A percentile compares a stretch with the other conserved stretches of the same genome.
These are phyloP conservation scores for Fusarium scirpi DNA, from an alignment of 2,329 filamentous ascomycete species.

Conservation along the genomic window DNA sequence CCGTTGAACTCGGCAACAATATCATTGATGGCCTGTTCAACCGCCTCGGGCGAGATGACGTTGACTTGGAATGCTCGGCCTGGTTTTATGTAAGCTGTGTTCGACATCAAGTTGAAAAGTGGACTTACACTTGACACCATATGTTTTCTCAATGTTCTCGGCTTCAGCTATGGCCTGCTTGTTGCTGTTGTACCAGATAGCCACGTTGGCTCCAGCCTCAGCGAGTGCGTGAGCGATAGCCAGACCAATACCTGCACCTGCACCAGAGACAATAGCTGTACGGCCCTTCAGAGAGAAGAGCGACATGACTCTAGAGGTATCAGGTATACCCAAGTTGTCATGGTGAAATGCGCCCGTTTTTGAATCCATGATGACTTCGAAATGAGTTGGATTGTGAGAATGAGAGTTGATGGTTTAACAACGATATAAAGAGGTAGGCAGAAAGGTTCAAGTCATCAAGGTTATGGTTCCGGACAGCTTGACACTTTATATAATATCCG, in stretches of 20 bases:
- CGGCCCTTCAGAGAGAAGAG: constrained; percentile 77
- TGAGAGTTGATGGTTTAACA: background rate
- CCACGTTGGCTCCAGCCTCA: constrained; percentile 78
- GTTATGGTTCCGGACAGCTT: constrained; percentile 9
- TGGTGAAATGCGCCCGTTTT: constrained; percentile 66
- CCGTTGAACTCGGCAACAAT: constrained; percentile 76
- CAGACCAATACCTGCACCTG: constrained; percentile 75
- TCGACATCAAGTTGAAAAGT: background rate
- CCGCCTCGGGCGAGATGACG: constrained; percentile 64
- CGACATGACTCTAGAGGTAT: constrained; percentile 66
- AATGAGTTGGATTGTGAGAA: background rate
- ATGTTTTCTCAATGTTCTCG: constrained; percentile 71
- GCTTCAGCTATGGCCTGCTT: constrained; percentile 72
- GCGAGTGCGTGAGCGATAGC: constrained; percentile 73
- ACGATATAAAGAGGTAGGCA: background rate
- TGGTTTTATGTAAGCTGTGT: constrained; percentile 46
- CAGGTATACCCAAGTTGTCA: constrained; percentile 63
- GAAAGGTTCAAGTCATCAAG: constrained; percentile 8
- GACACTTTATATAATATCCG: constrained; percentile 26
- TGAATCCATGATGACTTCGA: constrained; percentile 55
- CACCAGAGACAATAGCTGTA: constrained; percentile 77
- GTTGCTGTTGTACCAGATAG: constrained; percentile 79
- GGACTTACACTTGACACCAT: constrained; percentile 74
- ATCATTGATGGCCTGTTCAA: constrained; percentile 63
- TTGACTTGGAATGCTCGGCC: constrained; percentile 73